Evolutionary conservation across 495 filamentous ascomycete species (phyloP), one percentile per base, ranked within the genome.

Genomic region (Talaromyces liani): DNA sequence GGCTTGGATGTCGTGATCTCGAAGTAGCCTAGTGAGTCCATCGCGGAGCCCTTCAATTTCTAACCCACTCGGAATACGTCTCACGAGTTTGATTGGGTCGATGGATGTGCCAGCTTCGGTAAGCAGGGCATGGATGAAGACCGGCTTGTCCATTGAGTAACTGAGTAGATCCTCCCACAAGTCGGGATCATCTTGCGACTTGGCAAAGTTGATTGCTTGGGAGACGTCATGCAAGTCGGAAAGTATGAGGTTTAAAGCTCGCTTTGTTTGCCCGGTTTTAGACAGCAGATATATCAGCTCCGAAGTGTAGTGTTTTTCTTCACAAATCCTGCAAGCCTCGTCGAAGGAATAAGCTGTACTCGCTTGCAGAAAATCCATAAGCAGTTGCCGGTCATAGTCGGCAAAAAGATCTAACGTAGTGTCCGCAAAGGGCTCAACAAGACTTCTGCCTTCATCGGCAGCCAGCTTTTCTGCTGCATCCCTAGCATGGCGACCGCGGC

Each of bases 91-190:
- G 64, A 97, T 89, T 0, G 93, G 93, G 67, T 97, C 86, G 59
- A 98, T 93, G 4, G 91, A 84, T 4, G 92, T 97, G 12, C 95
- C 94, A 5, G 95, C 93, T 73, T 97, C 91, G 65, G 97, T 91
- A 2, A 98, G 84, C 7, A 98, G 78, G 2, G 90, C 95, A 18
- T 91, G 87, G 63, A 98, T 97, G 77, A 98, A 98, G 14, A 83
- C 83, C 0, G 94, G 94, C 66, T 96, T 96, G 73, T 96, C 91
- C 95, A 98, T 98, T 24, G 86, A 89, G 77, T 97, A 97, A 64
- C 92, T 85, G 22, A 98, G 85, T 9, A 98, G 82, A 68, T 98
- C 94, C 65, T 96, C 88, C 94, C 94, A 98, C 0, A 98, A 82
- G 67, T 93, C 90, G 0, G 86, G 85, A 64, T 98, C 93, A 63